Evolutionary conservation across 768 basidiomycete species (phyloP), one percentile per base, ranked within the genome.

Genomic region (Trametes maxima): DNA sequence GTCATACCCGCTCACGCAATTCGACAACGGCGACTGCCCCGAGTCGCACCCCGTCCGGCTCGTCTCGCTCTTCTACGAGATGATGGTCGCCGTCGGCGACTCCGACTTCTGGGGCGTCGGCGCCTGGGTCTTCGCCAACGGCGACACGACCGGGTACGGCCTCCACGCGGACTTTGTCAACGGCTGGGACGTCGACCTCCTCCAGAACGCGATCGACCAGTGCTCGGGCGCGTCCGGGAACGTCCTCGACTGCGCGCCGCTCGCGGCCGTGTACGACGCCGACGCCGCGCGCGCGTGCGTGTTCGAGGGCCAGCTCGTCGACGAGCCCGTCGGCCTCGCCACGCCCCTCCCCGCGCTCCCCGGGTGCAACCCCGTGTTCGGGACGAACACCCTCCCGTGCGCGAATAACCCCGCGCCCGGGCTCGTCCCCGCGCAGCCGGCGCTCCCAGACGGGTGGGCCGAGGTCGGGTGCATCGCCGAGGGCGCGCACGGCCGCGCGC

Each of bases 1-100:
- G 67, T 72, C 76, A 1, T 78, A 73, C 67, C 68, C 68, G 25
- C 59, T 68, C 44, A 63, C 66, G 54, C 65, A 63, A 52, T 67
- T 61, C 65, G 65, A 69, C 65, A 40, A 57, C 36, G 68, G 68
- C 25, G 52, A 58, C 57, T 69, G 68, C 63, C 68, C 70, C 24
- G 48, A 42, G 21, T 57, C 63, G 16, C 68, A 69, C 65, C 68
- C 68, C 16, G 65, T 66, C 24, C 68, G 68, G 58, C 62, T 67
- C 42, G 64, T 69, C 61, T 65, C 64, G 37, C 67, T 69, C 60
- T 69, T 69, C 67, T 66, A 65, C 63, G 68, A 69, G 64, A 63
- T 63, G 65, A 17, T 56, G 51, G 57, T 69, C 49, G 42, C 44
- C 22, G 63, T 64, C 28, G 36, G 46, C 49, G 16, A 55, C 45